These are phyloP conservation scores for Penicillium sp. DNA, from an alignment of 2,329 filamentous ascomycete species.

Conservation along the genomic window DNA sequence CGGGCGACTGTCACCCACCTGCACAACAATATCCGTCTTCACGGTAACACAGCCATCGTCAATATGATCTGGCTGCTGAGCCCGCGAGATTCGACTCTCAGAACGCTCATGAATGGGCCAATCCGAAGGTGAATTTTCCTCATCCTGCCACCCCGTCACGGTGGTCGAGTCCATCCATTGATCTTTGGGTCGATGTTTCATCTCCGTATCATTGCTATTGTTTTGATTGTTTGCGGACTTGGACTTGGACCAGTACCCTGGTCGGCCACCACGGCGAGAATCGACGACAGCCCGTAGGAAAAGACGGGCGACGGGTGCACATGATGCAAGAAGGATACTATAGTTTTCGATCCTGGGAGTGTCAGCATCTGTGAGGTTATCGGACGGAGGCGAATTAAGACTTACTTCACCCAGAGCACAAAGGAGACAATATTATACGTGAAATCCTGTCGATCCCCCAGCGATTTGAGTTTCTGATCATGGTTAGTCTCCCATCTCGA, in stretches of 20 bases:
- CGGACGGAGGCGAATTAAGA: neutral
- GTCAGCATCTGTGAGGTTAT: neutral
- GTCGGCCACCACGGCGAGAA: slow-evolving; percentile 19
- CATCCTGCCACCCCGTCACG: slow-evolving; percentile 10
- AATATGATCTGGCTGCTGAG: slow-evolving; percentile 10
- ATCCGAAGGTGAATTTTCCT: slow-evolving; percentile 10
- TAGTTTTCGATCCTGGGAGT: slow-evolving; percentile 38
- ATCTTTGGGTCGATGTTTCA: slow-evolving; percentile 14
- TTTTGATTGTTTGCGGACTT: slow-evolving; percentile 18
- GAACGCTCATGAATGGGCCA: slow-evolving; percentile 14
- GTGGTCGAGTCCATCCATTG: slow-evolving; percentile 22
- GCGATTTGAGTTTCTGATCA: slow-evolving; percentile 32
- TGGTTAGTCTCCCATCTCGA: neutral
- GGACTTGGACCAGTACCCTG: slow-evolving; percentile 26
- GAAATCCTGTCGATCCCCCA: slow-evolving; percentile 36
- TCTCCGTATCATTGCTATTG: slow-evolving; percentile 5
- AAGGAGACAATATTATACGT: slow-evolving; percentile 40
- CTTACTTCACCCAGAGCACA: slow-evolving; percentile 40
- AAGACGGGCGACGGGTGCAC: slow-evolving; percentile 35
- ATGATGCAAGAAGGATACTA: slow-evolving; percentile 38
- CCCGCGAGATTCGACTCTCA: slow-evolving; percentile 11
- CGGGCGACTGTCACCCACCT: slow-evolving; percentile 19
- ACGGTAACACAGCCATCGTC: slow-evolving; percentile 25
- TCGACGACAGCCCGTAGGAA: slow-evolving; percentile 34
- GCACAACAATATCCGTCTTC: slow-evolving; percentile 34